Conservation (phyloP, 2,329 filamentous ascomycete genomes). For the Fusarium sororula region DNA sequence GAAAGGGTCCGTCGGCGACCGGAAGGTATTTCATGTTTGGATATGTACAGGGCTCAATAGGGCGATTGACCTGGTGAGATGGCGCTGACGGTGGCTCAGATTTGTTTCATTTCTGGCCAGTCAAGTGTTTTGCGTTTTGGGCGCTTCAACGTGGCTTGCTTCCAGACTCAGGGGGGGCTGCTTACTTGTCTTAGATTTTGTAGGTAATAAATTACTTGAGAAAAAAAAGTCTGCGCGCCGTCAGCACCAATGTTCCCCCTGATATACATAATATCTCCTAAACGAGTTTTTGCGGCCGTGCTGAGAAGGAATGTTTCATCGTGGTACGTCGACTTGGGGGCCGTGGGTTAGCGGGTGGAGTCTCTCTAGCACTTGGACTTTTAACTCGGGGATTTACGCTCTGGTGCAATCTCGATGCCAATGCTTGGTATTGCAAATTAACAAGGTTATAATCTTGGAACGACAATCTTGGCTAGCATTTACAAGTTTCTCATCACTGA, state of each 20-base stretch:
- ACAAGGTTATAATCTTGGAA: background rate
- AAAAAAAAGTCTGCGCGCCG: background rate
- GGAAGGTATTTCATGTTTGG: background rate
- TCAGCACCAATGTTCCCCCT: background rate
- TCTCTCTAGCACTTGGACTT: background rate
- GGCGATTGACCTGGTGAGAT: background rate
- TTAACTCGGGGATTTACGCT: background rate
- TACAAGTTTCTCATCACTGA: too few species aligned
- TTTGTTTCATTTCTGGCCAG: constrained; percentile 12
- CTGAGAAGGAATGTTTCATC: constrained; percentile 19
- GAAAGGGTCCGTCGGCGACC: background rate
- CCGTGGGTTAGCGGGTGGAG: background rate
- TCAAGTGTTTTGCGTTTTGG: constrained; percentile 18
- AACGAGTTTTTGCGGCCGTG: constrained; percentile 2
- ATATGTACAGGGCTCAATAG: background rate
- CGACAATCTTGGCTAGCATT: background rate
- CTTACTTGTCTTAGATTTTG: background rate
- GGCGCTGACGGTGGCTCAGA: background rate
- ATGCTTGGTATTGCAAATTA: background rate
- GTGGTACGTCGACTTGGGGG: constrained; percentile 9
- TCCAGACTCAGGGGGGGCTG: constrained; percentile 4
- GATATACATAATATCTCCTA: background rate
- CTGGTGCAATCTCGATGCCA: background rate
- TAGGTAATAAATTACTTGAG: background rate
- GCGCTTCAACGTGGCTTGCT: background rate